Evolutionary conservation across 305 asterid species (phyloP), one percentile per base, ranked within the genome.

Genomic region (Solanum chacoense): DNA sequence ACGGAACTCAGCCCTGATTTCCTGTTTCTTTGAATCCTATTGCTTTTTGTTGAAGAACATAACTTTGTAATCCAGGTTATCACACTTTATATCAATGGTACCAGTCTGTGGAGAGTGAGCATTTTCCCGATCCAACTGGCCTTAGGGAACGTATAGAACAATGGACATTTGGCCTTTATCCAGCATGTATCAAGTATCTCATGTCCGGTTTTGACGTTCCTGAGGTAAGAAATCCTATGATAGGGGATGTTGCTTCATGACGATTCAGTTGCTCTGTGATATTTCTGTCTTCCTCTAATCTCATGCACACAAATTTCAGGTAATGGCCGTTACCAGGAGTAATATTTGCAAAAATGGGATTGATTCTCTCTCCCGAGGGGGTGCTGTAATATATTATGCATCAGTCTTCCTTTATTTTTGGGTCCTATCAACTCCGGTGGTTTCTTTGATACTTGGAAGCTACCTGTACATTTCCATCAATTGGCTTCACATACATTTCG

Each of bases 161-260:
- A 89, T 98, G 98, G 99, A 98, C 99, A 32, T 94, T 96, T 38
- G 99, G 99, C 88, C 98, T 98, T 76, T 98, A 98, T 90, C 99
- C 99, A 45, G 99, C 99, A 31, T 98, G 99, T 93, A 95, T 98
- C 40, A 96, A 98, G 92, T 98, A 98, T 91, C 95, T 98, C 77
- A 98, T 96, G 99, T 98, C 99, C 9, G 99, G 98, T 80, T 98
- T 98, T 89, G 99, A 98, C 88, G 94, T 98, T 86, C 99, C 99
- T 7, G 98, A 98, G 98, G 99, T 98, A 85, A 79, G 89, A 88
- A 74, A 71, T 12, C 50, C 12, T 22, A 32, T 11, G 50, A 84
- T 34, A 11, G 40, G 45, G 11, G n/a, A 83, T 84, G 14, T 59
- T 84, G 14, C 42, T 50, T 16, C 72, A 5, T 18, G 86, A 29